Base-by-base conservation (phyloP, 345 rosid species). In the Adansonia digitata region DNA sequence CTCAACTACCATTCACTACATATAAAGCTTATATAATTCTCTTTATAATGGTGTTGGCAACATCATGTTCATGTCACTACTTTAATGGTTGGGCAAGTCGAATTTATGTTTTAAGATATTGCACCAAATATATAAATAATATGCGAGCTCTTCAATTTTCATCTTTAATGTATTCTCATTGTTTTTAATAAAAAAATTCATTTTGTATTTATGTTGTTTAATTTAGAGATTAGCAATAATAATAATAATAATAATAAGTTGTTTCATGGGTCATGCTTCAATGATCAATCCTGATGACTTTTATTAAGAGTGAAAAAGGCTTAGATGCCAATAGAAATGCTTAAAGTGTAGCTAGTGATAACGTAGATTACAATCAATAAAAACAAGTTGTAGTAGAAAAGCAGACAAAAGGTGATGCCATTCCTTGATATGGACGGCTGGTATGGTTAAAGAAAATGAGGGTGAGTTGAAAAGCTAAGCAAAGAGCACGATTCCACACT, bases 341-440 rank as follows among this genome's bases (percentile, higher is more conserved):
- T 67, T 63, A 75, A 53, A 74, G 72, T 20, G 75, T 55, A 45
- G 71, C 4, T 29, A 73, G 74, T 60, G 81, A 77, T 65, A 83
- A 78, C 78, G 82, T 76, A 81, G 77, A 81, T 81, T 66, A 26
- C 49, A 81, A 83, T 76, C 77, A 70, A 83, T 13, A 67, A 43
- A 68, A 62, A 34, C 56, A 75, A 76, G 73, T 74, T 48, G 76
- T 26, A 31, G 75, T 69, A 34, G 72, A 64, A 73, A 37, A 63
- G 77, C 74, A 51, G 81, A 73, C 80, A 81, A 74, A 81, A 66
- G 56, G 56, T 74, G 73, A 72, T 74, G 82, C 69, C 46, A n/a
- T 75, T 80, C 45, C 68, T 72, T 70, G 79, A 75, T 7, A 73
- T 65, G 73, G 77, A 67, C 82, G 77, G 78, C 75, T 69, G 71